Percentiles rank a stretch among this genome's conserved stretches.
These are phyloP conservation scores for Candida golubevii DNA, from an alignment of 805 yeast genomes.

Conservation along the genomic window DNA sequence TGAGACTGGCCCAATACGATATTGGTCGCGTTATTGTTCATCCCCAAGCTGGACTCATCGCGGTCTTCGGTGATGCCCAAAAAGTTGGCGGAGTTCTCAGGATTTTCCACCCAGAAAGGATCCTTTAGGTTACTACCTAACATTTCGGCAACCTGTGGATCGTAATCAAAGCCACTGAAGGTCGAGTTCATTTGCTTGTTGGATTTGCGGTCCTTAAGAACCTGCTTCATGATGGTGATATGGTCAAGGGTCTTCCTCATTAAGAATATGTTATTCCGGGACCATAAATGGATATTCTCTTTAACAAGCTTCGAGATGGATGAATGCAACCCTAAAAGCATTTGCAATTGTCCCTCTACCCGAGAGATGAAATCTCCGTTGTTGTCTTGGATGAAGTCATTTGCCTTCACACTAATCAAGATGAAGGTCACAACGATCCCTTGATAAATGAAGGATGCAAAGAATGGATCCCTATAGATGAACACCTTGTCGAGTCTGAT, in stretches of 20 bases:
- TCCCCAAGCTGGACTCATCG: background rate
- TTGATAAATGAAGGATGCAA: constrained; percentile 47
- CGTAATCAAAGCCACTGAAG: constrained; percentile 11
- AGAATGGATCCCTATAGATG: constrained; percentile 41
- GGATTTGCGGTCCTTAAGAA: constrained; percentile 1
- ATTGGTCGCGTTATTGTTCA: constrained; percentile 5
- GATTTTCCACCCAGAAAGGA: constrained; percentile 49
- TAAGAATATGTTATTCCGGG: constrained; percentile 29
- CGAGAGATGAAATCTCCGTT: constrained; percentile 19
- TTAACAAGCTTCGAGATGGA: constrained; percentile 18
- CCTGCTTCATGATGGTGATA: constrained; percentile 21
- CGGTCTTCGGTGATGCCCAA: constrained; percentile 8
- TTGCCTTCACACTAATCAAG: constrained; percentile 40
- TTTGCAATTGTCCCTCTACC: constrained; percentile 22
- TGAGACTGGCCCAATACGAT: constrained; percentile 1
- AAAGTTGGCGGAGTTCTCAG: constrained; percentile 11
- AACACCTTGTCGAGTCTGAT: constrained; percentile 31
- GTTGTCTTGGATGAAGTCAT: constrained; percentile 25
- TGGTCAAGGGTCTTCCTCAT: constrained; percentile 28
- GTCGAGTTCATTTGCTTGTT: background rate
- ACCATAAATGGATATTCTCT: constrained; percentile 27
- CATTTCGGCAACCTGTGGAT: constrained; percentile 29
- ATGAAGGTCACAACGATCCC: constrained; percentile 50
- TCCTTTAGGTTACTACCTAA: constrained; percentile 42
- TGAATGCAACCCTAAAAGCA: constrained; percentile 23